A percentile compares a stretch with the other conserved stretches of the same genome.
These are phyloP conservation scores for Trichoderma afroharzianum DNA, from an alignment of 2,329 filamentous ascomycete genomes.

Conservation along the genomic window DNA sequence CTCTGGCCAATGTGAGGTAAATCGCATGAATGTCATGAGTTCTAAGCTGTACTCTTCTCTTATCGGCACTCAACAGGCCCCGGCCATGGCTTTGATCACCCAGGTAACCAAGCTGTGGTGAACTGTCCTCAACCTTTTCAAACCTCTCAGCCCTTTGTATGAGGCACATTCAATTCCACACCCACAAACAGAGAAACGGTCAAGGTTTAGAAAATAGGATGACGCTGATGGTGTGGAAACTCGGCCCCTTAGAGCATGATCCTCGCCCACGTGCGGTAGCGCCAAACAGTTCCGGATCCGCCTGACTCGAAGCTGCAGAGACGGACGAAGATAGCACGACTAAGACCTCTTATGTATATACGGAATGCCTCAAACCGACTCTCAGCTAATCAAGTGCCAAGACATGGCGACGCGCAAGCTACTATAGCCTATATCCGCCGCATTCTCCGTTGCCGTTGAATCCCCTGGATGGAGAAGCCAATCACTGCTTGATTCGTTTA, in stretches of 20 bases:
- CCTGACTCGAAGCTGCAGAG: background rate
- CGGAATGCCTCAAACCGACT: background rate
- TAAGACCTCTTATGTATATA: background rate
- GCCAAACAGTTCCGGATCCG: background rate
- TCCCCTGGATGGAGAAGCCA: background rate
- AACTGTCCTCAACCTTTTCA: background rate
- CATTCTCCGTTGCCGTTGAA: background rate
- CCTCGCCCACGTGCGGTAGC: slow-evolving; percentile 5
- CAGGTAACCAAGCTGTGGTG: background rate
- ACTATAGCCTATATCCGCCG: background rate
- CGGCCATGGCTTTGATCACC: background rate
- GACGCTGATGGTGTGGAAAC: background rate
- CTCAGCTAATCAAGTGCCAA: background rate
- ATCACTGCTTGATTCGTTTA: background rate
- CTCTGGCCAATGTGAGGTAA: background rate
- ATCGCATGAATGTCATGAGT: background rate
- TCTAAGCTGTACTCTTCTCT: background rate
- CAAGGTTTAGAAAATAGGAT: background rate
- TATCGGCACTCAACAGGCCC: background rate
- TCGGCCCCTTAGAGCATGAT: background rate
- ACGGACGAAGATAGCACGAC: background rate
- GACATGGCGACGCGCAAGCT: background rate
- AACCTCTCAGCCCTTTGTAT: background rate
- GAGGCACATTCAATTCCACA: background rate
- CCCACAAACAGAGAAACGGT: background rate